Evolutionary conservation across 371 early-diverging fungal species (phyloP), one percentile per base, ranked within the genome.

Genomic region (Smittium culicis): DNA sequence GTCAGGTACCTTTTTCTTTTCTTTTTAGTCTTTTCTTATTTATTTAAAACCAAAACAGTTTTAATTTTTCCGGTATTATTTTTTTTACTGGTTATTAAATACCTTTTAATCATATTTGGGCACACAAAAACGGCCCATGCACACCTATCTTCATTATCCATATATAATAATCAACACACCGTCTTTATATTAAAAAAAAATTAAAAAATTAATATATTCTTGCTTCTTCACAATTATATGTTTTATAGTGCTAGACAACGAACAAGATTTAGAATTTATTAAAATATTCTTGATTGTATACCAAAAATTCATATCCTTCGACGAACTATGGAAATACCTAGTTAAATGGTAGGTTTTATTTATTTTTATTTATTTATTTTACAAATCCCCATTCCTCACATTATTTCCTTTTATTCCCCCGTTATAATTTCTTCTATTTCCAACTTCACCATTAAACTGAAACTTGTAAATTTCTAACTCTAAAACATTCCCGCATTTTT

Each of bases 311-410:
- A 14, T 62, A 8, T 28, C 16, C 3, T 24, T 24, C 3, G 30
- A 62, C 5, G 30, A 62, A 8, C 35, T 62, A 20, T 62, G 32
- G 32, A 24, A 32, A 32, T 62, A 62, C 25, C 25, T 62, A 17
- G 62, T 34, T 24, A 62, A 62, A 32, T 62, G 62, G 57, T 57
- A 20, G 25, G 27, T 27, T 62, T 62, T 3, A 28, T 59, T 59
- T 28, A 30, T 27, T 16, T 14, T 11, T 30, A 59, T 5, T 16
- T 28, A n/a, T n/a, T n/a, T n/a, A n/a, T n/a, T n/a, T n/a, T n/a
- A n/a, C n/a, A n/a, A n/a, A n/a, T n/a, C n/a, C n/a, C n/a, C n/a
- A n/a, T n/a, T n/a, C n/a, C n/a, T n/a, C n/a, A n/a, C n/a, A n/a
- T n/a, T n/a, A n/a, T n/a, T n/a, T n/a, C n/a, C n/a, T n/a, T n/a